phyloP scores from a whole-genome alignment of 73 alveolate genomes.

The Halteria grandinella region DNA sequence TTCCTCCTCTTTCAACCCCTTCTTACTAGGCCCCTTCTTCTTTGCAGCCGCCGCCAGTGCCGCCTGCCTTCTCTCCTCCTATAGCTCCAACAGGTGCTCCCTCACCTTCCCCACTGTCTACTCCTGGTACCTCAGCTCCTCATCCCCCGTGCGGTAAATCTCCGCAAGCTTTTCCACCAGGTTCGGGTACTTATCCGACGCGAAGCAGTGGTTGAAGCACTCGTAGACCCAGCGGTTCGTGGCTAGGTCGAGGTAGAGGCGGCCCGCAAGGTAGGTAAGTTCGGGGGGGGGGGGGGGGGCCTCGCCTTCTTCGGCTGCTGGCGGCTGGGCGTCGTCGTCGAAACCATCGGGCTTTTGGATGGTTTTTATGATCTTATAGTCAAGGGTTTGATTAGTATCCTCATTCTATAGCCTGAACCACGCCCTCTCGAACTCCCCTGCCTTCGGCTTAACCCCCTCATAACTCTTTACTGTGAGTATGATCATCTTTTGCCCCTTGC shows the following conservation, averaged over 20 bases:
- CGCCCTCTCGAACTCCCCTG: constrained; percentile 52
- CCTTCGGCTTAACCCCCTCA: constrained; percentile 28
- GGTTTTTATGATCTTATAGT: constrained; percentile 22
- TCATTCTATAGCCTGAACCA: constrained; percentile 43
- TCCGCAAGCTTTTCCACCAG: constrained; percentile 23
- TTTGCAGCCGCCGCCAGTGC: constrained; percentile 26
- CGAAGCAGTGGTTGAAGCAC: constrained; percentile 23
- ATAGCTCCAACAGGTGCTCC: neutral
- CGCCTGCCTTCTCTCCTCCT: constrained; percentile 41
- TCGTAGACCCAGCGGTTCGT: constrained; percentile 47
- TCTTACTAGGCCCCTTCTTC: constrained; percentile 30
- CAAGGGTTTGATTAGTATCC: constrained; percentile 42
- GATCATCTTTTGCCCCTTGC: no score
- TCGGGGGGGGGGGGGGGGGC: neutral
- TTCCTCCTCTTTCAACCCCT: constrained; percentile 30
- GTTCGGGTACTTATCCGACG: constrained; percentile 17
- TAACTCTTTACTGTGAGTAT: constrained; percentile 20
- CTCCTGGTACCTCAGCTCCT: constrained; percentile 5
- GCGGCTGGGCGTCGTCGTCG: constrained; percentile 30
- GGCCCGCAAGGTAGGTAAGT: constrained; percentile 33
- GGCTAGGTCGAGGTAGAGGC: constrained; percentile 1
- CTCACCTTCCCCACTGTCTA: constrained; percentile 17
- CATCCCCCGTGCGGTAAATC: constrained; percentile 6
- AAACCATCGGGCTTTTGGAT: constrained; percentile 45
- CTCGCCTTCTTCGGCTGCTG: constrained; percentile 18